Evolutionary conservation across 371 early-diverging fungal species (phyloP).

Genomic region (Umbelopsis sp.): DNA sequence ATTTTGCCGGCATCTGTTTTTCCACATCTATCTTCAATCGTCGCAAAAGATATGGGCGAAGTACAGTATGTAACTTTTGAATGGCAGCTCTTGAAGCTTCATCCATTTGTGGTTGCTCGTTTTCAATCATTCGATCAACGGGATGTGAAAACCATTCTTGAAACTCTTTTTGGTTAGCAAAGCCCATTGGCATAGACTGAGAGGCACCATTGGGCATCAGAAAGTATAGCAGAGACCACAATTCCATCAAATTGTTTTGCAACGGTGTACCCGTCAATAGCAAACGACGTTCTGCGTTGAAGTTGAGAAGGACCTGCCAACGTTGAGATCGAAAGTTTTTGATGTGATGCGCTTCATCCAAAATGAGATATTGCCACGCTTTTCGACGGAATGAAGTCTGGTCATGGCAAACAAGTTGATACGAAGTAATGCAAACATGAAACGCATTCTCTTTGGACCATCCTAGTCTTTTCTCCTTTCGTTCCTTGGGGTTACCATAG

Average conservation of each 20-base stretch:
- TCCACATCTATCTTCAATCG: conserved; percentile 87
- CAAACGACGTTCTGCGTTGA: conserved; percentile 79
- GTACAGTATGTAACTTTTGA: conserved; percentile 72
- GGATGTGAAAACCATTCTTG: conserved; percentile 91
- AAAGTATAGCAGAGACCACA: conserved; percentile 96
- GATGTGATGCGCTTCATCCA: conserved; percentile 97
- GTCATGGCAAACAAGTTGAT: conserved; percentile 83
- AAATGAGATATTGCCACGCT: conserved; percentile 85
- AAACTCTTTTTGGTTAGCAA: conserved; percentile 84
- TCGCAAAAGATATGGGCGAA: conserved; percentile 89
- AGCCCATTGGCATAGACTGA: conserved; percentile 67
- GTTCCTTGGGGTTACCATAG: conserved; percentile 79
- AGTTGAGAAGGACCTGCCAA: conserved; percentile 89
- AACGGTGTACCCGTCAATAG: conserved; percentile 96
- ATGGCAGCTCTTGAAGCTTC: conserved; percentile 67
- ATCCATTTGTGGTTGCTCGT: conserved; percentile 50
- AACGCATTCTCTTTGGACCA: conserved; percentile 85
- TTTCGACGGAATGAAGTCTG: conserved; percentile 79
- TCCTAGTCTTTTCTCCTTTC: conserved; percentile 76
- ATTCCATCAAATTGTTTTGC: conserved; percentile 93
- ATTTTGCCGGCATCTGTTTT: conserved; percentile 83
- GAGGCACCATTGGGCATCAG: conserved; percentile 81
- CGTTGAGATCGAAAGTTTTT: conserved; percentile 94
- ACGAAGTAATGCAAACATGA: conserved; percentile 89
- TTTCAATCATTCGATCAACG: conserved; percentile 78